These are phyloP conservation scores for Xylaria sp. DNA, from an alignment of 2,329 filamentous ascomycete species.

Conservation along the genomic window DNA sequence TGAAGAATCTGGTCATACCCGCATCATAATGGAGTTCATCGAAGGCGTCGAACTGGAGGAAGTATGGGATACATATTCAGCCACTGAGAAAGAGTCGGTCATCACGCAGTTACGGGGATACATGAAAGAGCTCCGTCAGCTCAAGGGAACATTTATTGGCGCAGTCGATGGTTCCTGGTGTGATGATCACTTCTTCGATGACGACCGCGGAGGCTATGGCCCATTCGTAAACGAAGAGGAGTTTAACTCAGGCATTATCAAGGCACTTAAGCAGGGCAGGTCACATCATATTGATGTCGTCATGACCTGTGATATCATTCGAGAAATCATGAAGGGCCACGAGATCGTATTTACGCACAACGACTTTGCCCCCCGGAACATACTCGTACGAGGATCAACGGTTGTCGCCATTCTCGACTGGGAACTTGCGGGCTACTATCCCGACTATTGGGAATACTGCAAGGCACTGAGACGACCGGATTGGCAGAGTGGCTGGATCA, in stretches of 20 bases:
- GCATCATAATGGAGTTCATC: conserved; percentile 36
- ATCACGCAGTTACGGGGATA: conserved; percentile 25
- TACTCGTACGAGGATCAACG: conserved; percentile 34
- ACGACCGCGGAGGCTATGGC: conserved; percentile 20
- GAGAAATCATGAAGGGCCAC: conserved; percentile 29
- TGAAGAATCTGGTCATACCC: conserved; percentile 29
- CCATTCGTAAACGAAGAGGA: conserved; percentile 25
- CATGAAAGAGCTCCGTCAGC: conserved; percentile 29
- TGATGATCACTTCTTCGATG: conserved; percentile 31
- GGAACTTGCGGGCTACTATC: conserved; percentile 37
- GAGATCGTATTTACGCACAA: conserved; percentile 36
- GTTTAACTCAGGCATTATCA: conserved; percentile 30
- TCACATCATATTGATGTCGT: conserved; percentile 18
- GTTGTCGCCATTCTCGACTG: conserved; percentile 36
- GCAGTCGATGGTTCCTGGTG: conserved; percentile 28
- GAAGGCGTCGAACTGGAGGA: conserved; percentile 29
- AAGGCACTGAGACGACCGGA: conserved; percentile 31
- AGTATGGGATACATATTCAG: conserved; percentile 31
- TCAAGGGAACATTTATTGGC: conserved; percentile 30
- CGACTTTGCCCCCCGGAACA: conserved; percentile 35
- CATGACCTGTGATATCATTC: conserved; percentile 26
- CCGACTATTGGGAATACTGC: conserved; percentile 39
- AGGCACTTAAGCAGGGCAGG: conserved; percentile 23
- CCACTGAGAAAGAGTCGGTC: conserved; percentile 27
- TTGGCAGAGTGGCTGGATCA: conserved; percentile 32